phyloP scores from a whole-genome alignment of 345 rosid species.

The Dipteronia sinensis region DNA sequence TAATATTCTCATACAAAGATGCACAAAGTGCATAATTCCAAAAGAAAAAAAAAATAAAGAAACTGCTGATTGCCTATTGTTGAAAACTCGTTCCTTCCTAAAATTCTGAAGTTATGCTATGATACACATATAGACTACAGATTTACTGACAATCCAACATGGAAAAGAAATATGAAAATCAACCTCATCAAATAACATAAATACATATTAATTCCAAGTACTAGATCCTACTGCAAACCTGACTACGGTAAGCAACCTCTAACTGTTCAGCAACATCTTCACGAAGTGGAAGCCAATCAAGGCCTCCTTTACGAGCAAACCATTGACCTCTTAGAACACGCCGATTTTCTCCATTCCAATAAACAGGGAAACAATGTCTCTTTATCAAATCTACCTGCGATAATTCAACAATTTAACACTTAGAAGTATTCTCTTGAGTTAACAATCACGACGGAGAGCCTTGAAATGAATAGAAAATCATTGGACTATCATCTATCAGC shows the following conservation, averaged over 20 bases:
- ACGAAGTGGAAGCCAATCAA: slow-evolving; percentile 94
- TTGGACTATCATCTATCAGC: not conserved
- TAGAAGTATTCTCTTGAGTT: slow-evolving; percentile 6
- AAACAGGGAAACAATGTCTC: slow-evolving; percentile 90
- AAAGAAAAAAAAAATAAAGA: not conserved
- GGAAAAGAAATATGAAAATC: not conserved
- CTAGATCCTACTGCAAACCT: slow-evolving; percentile 47
- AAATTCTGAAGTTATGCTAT: not conserved
- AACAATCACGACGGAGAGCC: not conserved
- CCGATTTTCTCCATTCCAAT: slow-evolving; percentile 95
- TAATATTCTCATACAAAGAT: slow-evolving; percentile 10
- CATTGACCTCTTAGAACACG: slow-evolving; percentile 98
- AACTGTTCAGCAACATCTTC: slow-evolving; percentile 92
- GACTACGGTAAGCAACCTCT: slow-evolving; percentile 74
- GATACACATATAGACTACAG: not conserved
- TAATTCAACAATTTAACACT: slow-evolving; percentile 23
- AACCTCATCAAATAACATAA: not conserved
- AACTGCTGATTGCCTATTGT: not conserved
- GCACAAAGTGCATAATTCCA: not conserved
- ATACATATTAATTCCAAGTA: not conserved
- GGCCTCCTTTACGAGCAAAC: slow-evolving; percentile 94
- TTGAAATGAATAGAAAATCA: not conserved
- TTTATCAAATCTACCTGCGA: slow-evolving; percentile 81
- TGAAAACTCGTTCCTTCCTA: not conserved
- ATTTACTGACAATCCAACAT: not conserved